Base-by-base conservation (phyloP, 768 basidiomycete genomes). In the Suillus spraguei region DNA sequence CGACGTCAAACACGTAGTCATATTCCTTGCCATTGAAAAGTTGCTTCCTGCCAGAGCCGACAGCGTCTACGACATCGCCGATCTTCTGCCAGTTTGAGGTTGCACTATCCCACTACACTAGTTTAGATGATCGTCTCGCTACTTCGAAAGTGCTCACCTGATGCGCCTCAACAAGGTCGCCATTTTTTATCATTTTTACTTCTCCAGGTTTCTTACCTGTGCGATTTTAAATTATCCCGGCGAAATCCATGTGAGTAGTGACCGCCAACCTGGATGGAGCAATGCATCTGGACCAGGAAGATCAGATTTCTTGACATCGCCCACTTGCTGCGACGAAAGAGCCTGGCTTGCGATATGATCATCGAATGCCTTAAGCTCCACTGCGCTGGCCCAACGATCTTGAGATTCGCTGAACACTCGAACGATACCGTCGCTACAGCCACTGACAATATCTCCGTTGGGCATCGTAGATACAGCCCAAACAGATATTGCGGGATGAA, bases 1-100 rank as follows among this genome's bases (percentile, higher is more conserved):
- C 97, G 41, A 99, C 96, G 71, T 97, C 96, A 70, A 99, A 98
- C n/a, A 99, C 97, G 70, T 97, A 97, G 77, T 99, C 97, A 71
- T 96, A 99, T 77, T 99, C 97, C 71, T 90, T 89, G 20, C 97
- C 97, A 68, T 95, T 77, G 71, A 91, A 90, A n/a, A 97, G 82
- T 76, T 96, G 93, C 76, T 93, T 96, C 63, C 94, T 83, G n/a
- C 87, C 87, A 41, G 89, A 87, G 28, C 95, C 92, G 59, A 97
- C 91, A 22, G 95, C 96, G 71, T 97, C 97, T 5, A 96, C 95
- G 6, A 99, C 96, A 68, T 96, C 91, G 28, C 97, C 97, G 39
- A 99, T 87, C 74, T 96, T 97, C 74, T 94, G 86, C 97, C 97
- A 99, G 32, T 82, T 83, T 20, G 76, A 78, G 11, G 80, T 78